Conservation (phyloP, 2,329 filamentous ascomycete genomes). For the Trichoderma hamatum region DNA sequence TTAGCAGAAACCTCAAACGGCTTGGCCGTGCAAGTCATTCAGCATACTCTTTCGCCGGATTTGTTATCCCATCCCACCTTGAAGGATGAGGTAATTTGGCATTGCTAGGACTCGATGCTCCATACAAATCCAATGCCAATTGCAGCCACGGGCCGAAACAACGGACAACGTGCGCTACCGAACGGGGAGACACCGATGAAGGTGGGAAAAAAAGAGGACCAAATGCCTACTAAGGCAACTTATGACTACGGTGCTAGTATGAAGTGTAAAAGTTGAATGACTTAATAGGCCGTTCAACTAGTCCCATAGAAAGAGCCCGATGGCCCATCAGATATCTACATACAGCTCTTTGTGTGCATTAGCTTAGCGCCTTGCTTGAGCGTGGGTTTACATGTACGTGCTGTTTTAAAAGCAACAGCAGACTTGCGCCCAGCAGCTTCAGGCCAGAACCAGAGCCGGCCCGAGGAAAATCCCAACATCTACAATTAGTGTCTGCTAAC, state of each 20-base stretch:
- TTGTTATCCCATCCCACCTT: neutral
- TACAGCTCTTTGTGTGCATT: neutral
- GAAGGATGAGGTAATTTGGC: conserved; percentile 10
- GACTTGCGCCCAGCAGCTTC: neutral
- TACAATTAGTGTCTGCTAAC: neutral
- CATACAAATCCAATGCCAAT: conserved; percentile 7
- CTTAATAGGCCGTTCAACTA: neutral
- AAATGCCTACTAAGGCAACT: neutral
- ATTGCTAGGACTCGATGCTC: neutral
- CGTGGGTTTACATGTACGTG: neutral
- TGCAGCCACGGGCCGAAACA: conserved; percentile 17
- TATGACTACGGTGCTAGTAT: neutral
- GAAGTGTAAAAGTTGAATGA: neutral
- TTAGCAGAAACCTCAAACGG: neutral
- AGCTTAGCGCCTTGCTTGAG: neutral
- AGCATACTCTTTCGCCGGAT: neutral
- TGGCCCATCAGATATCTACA: neutral
- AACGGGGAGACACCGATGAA: neutral
- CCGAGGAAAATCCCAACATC: neutral
- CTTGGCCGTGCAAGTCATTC: neutral
- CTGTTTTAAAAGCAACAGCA: neutral
- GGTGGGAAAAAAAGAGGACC: neutral
- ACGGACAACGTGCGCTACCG: neutral
- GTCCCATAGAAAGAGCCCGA: neutral
- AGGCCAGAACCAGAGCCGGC: neutral